Evolutionary conservation across 1,284 basidiomycete species (phyloP), one percentile per base, ranked within the genome.

Genomic region (Ceratobasidium papillatum): DNA sequence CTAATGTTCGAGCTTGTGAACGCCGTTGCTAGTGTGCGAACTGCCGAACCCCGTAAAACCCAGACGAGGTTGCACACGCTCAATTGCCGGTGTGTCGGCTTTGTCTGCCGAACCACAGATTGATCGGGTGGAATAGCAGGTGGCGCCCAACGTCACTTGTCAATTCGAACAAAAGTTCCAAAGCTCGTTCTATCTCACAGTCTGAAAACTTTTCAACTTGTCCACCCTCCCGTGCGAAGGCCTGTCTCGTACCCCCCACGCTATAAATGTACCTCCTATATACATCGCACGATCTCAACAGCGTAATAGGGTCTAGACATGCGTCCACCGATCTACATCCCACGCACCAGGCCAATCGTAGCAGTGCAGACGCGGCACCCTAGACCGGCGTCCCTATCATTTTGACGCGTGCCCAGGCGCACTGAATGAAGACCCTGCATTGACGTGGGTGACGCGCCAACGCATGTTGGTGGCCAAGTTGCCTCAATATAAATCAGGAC

Each of bases 261-360:
- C 22, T 27, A 43, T 61, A 43, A 41, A 7, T 32, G 7, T 61
- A 41, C 43, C 36, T n/a, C 32, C n/a, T 36, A 64, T 19, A 64
- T 47, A 63, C 43, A 64, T 51, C 45, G 32, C 30, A 65, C 63
- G 49, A 65, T 65, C 47, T 52, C 9, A 30, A 34, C 22, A 65
- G 25, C n/a, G 34, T 11, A 25, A 19, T 47, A 65, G 63, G 63
- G 63, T 64, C 38, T 27, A n/a, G 22, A 58, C 47, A 65, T 51
- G 63, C 43, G 47, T 14, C 25, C 22, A 32, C 47, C 45, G 62
- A 64, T 61, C 59, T 64, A 49, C 43, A 49, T 65, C 63, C 32
- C 63, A 65, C 63, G 63, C 63, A 14, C 30, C 36, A 17, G 14
- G 63, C 45, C 32, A 12, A 65, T 65, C 63, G 49, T 65, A 65